Evolutionary conservation across 495 filamentous ascomycete species (phyloP), one percentile per base, ranked within the genome.

Genomic region (Jackrogersella minutella): DNA sequence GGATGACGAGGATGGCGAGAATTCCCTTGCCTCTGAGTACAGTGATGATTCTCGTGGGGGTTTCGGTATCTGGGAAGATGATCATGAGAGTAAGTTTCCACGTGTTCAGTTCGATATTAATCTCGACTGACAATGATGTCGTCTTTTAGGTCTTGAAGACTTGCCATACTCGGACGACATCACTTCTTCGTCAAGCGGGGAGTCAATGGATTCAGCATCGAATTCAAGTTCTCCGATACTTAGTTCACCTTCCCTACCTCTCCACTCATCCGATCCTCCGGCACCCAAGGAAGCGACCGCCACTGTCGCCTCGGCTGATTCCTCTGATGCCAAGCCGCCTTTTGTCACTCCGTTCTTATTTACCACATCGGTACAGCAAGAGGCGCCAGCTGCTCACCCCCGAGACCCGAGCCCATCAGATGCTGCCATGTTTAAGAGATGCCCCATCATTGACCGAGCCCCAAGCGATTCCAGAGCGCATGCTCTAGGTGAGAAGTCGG

Each of bases 391-490:
- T 41, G 21, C 49, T 41, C 40, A 58, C 16, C 22, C 53, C 28
- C 56, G 78, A 30, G 71, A 76, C 14, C 72, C 77, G 24, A 79
- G 79, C 58, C 79, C 78, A 16, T 80, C 79, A 10, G 80, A 82
- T 69, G 79, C 79, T 49, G 78, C 74, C 10, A 76, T 81, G 73
- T 72, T 77, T 14, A 78, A 79, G 69, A 69, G 63, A 24, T 60
- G 40, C 17, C 55, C 51, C n/a, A n/a, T 58, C 5, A 44, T 59
- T 33, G 55, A 46, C 31, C 33, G 40, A 3, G 3, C 26, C 3
- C 11, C 62, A 36, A 39, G 37, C n/a, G 28, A 54, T 14, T 43
- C 50, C 31, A 57, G 64, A 24, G 69, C 71, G 10, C 67, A 74
- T 10, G 41, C 59, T n/a, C 65, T 78, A 31, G 74, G 75, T 5